Percentiles rank a stretch among this genome's conserved stretches.
phyloP scores from a whole-genome alignment of 148 eudicot species.

The Arctostaphylos glauca region DNA sequence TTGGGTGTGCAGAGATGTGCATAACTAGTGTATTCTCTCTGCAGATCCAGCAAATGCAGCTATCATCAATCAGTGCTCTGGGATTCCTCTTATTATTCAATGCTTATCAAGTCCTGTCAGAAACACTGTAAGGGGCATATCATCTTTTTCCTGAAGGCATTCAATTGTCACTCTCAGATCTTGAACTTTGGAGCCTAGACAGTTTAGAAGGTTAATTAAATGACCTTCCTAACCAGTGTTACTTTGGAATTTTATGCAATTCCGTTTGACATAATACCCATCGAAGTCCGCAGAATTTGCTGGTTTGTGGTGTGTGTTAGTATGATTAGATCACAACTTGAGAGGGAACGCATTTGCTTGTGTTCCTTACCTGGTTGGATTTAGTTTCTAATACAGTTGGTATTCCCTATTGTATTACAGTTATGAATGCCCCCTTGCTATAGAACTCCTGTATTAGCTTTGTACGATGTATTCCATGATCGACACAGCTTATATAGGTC shows the following conservation, averaged over 20 bases:
- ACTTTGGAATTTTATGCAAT: too few species aligned
- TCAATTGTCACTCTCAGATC: neutral
- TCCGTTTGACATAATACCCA: too few species aligned
- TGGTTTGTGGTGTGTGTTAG: too few species aligned
- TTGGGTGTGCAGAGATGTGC: neutral
- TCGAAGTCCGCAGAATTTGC: too few species aligned
- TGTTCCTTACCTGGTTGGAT: too few species aligned
- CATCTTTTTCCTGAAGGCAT: neutral
- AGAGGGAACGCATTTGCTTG: too few species aligned
- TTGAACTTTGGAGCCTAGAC: neutral
- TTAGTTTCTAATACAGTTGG: too few species aligned
- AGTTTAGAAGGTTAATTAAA: neutral
- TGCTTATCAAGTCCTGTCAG: slow-evolving; percentile 31
- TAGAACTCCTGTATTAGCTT: neutral
- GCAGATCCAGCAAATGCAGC: slow-evolving; percentile 30
- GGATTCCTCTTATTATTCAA: slow-evolving; percentile 27
- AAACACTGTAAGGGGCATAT: slow-evolving; percentile 18
- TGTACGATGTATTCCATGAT: neutral
- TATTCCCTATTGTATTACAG: too few species aligned
- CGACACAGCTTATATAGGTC: neutral
- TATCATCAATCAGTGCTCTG: slow-evolving; percentile 21
- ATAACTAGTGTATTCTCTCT: slow-evolving; percentile 38
- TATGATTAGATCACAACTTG: too few species aligned
- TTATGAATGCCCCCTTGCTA: neutral
- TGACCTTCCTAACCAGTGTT: too few species aligned